Percentiles rank a stretch among this genome's conserved stretches.
Conservation (phyloP, 2,329 filamentous ascomycete species). For the Colletotrichum eleusines region DNA sequence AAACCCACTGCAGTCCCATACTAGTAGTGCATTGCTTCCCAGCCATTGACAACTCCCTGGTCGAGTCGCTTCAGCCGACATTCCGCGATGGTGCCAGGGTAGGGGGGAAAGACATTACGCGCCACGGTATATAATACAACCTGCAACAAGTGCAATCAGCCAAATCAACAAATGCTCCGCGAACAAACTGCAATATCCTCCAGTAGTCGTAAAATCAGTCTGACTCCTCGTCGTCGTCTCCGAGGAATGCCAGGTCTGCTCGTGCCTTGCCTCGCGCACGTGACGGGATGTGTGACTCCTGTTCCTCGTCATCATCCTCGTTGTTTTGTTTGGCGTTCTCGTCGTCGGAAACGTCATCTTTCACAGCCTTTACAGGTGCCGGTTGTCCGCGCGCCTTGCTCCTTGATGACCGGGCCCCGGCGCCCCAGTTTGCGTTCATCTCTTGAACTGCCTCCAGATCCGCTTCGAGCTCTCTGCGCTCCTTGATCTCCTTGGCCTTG, state of each 20-base stretch:
- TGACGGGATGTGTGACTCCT: slow-evolving; percentile 54
- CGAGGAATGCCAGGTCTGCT: slow-evolving; percentile 74
- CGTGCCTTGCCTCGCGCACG: slow-evolving; percentile 60
- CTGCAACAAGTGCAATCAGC: slow-evolving; percentile 31
- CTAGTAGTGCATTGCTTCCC: not conserved
- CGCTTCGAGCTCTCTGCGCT: slow-evolving; percentile 83
- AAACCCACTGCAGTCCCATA: slow-evolving; percentile 13
- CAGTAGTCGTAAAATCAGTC: slow-evolving; percentile 54
- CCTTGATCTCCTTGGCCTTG: slow-evolving; percentile 88
- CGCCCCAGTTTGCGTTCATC: slow-evolving; percentile 84
- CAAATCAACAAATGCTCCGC: slow-evolving; percentile 10
- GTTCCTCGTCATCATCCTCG: slow-evolving; percentile 48
- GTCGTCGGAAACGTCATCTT: slow-evolving; percentile 50
- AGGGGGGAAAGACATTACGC: not conserved
- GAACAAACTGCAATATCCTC: not conserved
- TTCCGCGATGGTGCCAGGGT: slow-evolving; percentile 27
- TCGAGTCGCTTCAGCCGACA: slow-evolving; percentile 19
- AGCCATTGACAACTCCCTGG: not conserved
- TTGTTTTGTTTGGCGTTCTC: slow-evolving; percentile 46
- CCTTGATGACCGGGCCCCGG: slow-evolving; percentile 57
- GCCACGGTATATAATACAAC: slow-evolving; percentile 29
- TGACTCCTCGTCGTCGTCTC: slow-evolving; percentile 73
- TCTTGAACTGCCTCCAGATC: slow-evolving; percentile 89
- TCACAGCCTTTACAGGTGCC: slow-evolving; percentile 46
- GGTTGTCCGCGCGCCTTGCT: slow-evolving; percentile 44